phyloP scores from a whole-genome alignment of 2,329 filamentous ascomycete species.

The Fusarium coicis region DNA sequence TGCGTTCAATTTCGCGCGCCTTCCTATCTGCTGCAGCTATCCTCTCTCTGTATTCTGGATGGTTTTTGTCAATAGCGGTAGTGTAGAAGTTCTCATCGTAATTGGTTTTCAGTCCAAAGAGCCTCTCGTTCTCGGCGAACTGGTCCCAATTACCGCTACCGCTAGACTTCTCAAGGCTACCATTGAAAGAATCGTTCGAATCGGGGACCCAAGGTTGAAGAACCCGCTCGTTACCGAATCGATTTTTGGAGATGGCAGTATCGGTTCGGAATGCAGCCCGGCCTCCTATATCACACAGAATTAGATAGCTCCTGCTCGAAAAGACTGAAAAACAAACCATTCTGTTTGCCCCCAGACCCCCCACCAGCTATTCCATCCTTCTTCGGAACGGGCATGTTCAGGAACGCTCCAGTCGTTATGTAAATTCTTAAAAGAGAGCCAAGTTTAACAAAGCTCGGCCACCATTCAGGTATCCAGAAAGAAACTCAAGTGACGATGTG shows the following conservation, averaged over 20 bases:
- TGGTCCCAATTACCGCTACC: constrained; percentile 81
- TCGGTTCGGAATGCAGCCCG: constrained; percentile 84
- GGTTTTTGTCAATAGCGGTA: constrained; percentile 84
- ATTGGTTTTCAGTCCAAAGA: constrained; percentile 88
- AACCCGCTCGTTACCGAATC: constrained; percentile 75
- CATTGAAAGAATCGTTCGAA: constrained; percentile 68
- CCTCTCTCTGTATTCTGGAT: constrained; percentile 83
- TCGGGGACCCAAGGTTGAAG: constrained; percentile 86
- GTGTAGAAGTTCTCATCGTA: constrained; percentile 98
- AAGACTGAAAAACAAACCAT: constrained; percentile 47
- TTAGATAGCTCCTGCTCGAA: constrained; percentile 12
- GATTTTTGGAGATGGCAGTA: constrained; percentile 82
- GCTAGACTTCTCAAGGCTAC: constrained; percentile 74
- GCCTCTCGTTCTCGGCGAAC: constrained; percentile 87
- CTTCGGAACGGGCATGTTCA: constrained; percentile 53
- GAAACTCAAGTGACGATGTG: constrained; percentile 30
- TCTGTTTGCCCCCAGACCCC: constrained; percentile 49
- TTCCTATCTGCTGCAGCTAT: constrained; percentile 83
- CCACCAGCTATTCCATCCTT: constrained; percentile 51
- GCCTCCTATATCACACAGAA: constrained; percentile 63
- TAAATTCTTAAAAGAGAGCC: constrained; percentile 41
- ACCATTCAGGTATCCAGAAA: constrained; percentile 42
- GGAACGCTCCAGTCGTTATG: constrained; percentile 34
- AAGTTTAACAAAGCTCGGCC: constrained; percentile 32
- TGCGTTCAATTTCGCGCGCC: constrained; percentile 89